phyloP scores from a whole-genome alignment of 2,329 filamentous ascomycete species.

The Colletotrichum destructivum region DNA sequence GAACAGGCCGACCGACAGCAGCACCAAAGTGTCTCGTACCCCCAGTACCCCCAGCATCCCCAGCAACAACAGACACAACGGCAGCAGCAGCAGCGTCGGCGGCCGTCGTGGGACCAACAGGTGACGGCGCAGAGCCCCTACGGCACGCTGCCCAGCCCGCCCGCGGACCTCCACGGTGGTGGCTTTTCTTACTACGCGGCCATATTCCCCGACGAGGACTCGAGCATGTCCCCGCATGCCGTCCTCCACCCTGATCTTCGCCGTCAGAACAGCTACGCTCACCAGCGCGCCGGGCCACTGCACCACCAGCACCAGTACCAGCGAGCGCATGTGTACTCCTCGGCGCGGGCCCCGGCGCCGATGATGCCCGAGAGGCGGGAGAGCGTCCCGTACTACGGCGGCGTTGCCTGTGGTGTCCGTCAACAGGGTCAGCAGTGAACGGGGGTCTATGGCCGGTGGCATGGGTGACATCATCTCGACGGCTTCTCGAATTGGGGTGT shows the following conservation, averaged over 20 bases:
- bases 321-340: background rate
- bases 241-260: background rate
- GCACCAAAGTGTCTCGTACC: slow-evolving; percentile 5
- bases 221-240: background rate
- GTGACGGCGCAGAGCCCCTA: background rate
- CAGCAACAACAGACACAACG: background rate
- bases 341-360: background rate
- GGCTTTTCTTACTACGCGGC: background rate
- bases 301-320: background rate
- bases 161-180: slow-evolving; percentile 3
- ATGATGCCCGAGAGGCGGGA: background rate
- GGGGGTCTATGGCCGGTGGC: too few species aligned
- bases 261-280: background rate
- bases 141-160: slow-evolving; percentile 9
- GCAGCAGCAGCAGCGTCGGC: background rate
- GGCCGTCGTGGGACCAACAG: slow-evolving; percentile 2
- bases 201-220: background rate
- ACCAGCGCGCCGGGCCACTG: background rate
- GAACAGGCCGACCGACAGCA: background rate
- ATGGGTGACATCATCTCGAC: too few species aligned
- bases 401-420: slow-evolving; percentile 4
- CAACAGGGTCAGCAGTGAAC: background rate
- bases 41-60: background rate
- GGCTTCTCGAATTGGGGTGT: too few species aligned
- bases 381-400: background rate